These are phyloP conservation scores for Cairneyella variabilis DNA, from an alignment of 495 filamentous ascomycete genomes.

Conservation along the genomic window DNA sequence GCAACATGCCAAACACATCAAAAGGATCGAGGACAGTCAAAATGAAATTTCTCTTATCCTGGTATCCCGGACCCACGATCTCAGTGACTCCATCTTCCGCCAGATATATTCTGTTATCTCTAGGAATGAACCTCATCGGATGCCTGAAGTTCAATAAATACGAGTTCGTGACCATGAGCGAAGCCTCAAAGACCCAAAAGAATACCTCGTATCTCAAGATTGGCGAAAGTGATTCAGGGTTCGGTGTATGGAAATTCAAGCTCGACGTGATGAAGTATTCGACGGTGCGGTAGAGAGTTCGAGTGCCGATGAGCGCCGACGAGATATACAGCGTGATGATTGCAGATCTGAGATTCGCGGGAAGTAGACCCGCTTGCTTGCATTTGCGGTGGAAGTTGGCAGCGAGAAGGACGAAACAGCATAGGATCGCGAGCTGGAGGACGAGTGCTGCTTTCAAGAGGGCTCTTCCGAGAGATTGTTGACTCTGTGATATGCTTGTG, in stretches of 20 bases:
- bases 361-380: conserved; percentile 45
- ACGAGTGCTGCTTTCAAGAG: conserved; percentile 65
- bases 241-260: conserved; percentile 2
- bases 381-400: conserved; percentile 58
- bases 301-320: conserved; percentile 53
- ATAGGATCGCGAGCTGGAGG: conserved; percentile 63
- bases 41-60: conserved; percentile 48
- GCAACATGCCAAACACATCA: conserved; percentile 56
- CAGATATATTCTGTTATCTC: conserved; percentile 61
- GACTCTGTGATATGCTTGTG: conserved; percentile 29
- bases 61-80: conserved; percentile 58
- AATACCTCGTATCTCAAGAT: conserved; percentile 65
- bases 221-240: conserved; percentile 38
- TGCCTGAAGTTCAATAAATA: conserved; percentile 60
- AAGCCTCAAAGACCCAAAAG: conserved; percentile 68
- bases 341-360: conserved; percentile 51
- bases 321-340: conserved; percentile 60
- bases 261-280: conserved; percentile 49
- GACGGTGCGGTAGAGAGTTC: conserved; percentile 64
- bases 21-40: conserved; percentile 65
- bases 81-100: conserved; percentile 62
- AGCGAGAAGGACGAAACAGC: conserved; percentile 55
- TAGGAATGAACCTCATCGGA: conserved; percentile 57
- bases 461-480: conserved; percentile 49
- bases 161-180: conserved; percentile 60